Evolutionary conservation across 768 basidiomycete species (phyloP).

Genomic region (Suillus cothurnatus): DNA sequence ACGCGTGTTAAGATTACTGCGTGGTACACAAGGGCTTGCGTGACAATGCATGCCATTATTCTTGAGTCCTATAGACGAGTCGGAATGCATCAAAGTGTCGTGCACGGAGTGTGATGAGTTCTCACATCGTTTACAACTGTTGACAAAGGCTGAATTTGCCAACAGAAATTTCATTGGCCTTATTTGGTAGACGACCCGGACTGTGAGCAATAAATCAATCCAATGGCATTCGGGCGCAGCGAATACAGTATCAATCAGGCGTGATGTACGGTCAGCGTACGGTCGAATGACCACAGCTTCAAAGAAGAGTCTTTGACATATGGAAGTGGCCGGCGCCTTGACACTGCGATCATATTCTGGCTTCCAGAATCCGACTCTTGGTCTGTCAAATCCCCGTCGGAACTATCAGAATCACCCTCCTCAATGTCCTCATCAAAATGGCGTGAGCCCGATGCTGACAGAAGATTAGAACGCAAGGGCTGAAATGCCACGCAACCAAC

Average conservation of each 20-base stretch:
- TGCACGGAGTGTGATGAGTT: background rate
- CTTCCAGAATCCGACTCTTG: constrained; percentile 21
- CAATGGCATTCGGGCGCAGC: background rate
- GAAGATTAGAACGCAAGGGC: constrained; percentile 55
- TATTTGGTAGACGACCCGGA: background rate
- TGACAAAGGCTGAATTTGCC: background rate
- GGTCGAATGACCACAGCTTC: constrained; percentile 25
- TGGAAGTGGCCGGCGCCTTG: constrained; percentile 20
- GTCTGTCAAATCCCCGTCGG: constrained; percentile 1
- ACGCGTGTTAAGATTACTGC: too few species aligned
- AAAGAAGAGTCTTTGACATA: constrained; percentile 29
- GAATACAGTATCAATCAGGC: background rate
- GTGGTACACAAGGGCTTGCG: too few species aligned
- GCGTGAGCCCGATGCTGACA: constrained; percentile 80
- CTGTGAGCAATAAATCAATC: background rate
- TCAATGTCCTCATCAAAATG: constrained; percentile 46
- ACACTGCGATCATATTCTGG: constrained; percentile 5
- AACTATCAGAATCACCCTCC: background rate
- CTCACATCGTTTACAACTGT: background rate
- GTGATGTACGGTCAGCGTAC: background rate
- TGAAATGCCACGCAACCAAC: constrained; percentile 77
- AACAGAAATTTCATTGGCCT: too few species aligned
- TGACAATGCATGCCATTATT: too few species aligned
- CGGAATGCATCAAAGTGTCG: too few species aligned
- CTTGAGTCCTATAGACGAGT: too few species aligned